phyloP scores from a whole-genome alignment of 2,329 filamentous ascomycete genomes.

The Colletotrichum sp. region DNA sequence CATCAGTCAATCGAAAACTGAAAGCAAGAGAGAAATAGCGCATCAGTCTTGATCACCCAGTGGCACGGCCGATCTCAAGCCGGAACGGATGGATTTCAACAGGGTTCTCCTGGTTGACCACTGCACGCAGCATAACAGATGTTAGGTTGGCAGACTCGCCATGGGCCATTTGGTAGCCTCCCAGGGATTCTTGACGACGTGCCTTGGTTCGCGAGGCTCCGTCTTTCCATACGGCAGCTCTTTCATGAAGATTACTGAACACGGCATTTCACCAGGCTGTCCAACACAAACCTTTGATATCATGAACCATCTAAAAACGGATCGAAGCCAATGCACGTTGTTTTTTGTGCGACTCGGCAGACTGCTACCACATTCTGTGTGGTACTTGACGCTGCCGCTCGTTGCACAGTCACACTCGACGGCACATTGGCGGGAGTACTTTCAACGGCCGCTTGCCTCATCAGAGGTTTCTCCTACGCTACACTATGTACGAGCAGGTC shows the following conservation, averaged over 20 bases:
- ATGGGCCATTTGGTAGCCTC: neutral
- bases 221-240: neutral
- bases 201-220: neutral
- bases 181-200: neutral
- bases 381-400: neutral
- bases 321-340: neutral
- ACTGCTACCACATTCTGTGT: neutral
- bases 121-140: neutral
- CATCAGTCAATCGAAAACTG: neutral
- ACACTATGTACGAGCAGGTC: neutral
- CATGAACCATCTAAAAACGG: neutral
- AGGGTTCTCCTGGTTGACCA: neutral
- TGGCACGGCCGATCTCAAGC: neutral
- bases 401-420: neutral
- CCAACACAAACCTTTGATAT: neutral
- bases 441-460: conserved; percentile 8
- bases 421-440: neutral
- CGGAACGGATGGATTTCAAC: neutral
- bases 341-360: neutral
- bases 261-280: neutral
- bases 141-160: neutral
- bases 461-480: neutral
- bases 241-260: neutral
- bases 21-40: neutral
- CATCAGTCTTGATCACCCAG: neutral